Base-by-base conservation (phyloP, 495 filamentous ascomycete genomes). In the Chaetomidium leptoderma region DNA sequence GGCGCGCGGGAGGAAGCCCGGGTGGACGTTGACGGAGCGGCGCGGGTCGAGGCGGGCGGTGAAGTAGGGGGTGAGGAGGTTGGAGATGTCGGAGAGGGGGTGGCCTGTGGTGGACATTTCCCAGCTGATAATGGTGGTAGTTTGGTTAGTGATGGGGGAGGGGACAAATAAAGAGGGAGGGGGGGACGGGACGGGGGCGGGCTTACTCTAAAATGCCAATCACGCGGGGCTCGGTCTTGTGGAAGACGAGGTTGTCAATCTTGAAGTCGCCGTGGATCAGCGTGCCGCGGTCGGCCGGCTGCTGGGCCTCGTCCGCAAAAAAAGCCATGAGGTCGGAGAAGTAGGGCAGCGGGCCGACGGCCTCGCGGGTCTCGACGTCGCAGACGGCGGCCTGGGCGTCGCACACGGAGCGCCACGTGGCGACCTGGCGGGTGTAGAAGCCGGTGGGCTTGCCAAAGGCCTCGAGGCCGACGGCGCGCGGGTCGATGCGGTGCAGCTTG, bases 101-200 rank as follows among this genome's bases (percentile, higher is more conserved):
- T 98, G 92, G 47, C 93, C 93, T 26, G 96, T 87, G 0, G 93
- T 98, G 33, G 90, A 91, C 89, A 96, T 91, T 72, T 96, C 92
- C 92, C 92, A 96, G 74, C 83, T 85, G 51, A 6, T 27, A n/a
- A 16, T 32, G 26, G 23, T 9, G 27, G 53, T 36, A 36, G 46
- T 26, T 2, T 13, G 26, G 16, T n/a, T 21, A 9, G 33, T n/a
- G 19, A 14, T 16, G 6, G n/a, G 27, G 24, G 27, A 19, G 24
- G 16, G n/a, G 17, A 6, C 10, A 16, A 5, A 48, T 16, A 19
- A 32, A 27, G 17, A n/a, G 19, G 32, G 21, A 6, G 4, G 26
- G n/a, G 21, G 42, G 42, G 26, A 26, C 29, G 46, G 19, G 29
- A 17, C n/a, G 42, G 39, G 9, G 9, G 33, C 16, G n/a, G 7